Base-by-base conservation (phyloP, 78 protist species). In the Creolimax fragrantissima region DNA sequence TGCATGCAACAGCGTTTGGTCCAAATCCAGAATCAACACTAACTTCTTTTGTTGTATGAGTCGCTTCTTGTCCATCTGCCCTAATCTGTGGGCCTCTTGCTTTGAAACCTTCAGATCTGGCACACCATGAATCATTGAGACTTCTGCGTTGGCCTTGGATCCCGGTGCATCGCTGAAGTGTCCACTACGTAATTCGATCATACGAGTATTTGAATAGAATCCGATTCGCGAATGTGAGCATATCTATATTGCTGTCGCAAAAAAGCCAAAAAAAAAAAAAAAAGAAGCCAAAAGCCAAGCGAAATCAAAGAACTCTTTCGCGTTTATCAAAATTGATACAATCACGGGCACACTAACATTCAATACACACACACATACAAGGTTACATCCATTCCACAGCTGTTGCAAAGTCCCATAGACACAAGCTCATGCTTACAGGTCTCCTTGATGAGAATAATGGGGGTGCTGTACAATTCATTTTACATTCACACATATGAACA, bases 1-100 rank as follows among this genome's bases (percentile, higher is more conserved):
- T 4, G 90, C 90, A 42, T 86, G 90, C 90, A 86, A 41, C 42
- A 86, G 58, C 2, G 90, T 86, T 41, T 86, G 90, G 41, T 86
- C 90, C 90, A 86, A 37, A 41, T 86, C 90, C 11, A 86, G 45
- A 6, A 86, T 41, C 6, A 86, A 45, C 3, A 37, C 90, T 4
- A 86, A 32, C 43, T 37, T 5, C 32, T 42, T 32, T 6, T 2
- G 32, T 7, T 5, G 74, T 42, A 37, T 36, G 41, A 86, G 7
- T 4, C 45, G 90, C 41, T 86, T 35, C 41, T 42, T 24, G 37
- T 86, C 90, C 44, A 37, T 5, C 11, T 37, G 58, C 58, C 58
- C 90, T 86, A 42, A 11, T 37, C 17, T 7, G 24, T 86, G 90
- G 44, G 90, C 90, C 43, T 5, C 86, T 5, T 36, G 35, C 86